These are phyloP conservation scores for Celoporthe dispersa DNA, from an alignment of 2,329 filamentous ascomycete species.

Conservation along the genomic window DNA sequence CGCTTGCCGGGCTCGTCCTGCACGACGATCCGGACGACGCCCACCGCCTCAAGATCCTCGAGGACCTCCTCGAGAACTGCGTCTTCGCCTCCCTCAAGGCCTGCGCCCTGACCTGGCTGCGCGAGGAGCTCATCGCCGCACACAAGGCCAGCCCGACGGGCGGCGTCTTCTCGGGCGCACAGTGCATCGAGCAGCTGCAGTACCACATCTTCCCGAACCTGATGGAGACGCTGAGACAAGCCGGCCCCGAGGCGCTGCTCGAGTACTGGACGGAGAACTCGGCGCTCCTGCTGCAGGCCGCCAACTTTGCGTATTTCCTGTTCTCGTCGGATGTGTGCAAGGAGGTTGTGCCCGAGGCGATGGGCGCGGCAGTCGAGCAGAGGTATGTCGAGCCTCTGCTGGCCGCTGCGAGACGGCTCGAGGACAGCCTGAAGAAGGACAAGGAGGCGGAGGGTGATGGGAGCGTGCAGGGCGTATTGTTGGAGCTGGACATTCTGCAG, in stretches of 20 bases:
- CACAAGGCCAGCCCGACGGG: constrained; percentile 31
- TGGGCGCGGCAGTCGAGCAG: constrained; percentile 61
- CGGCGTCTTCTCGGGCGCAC: constrained; percentile 53
- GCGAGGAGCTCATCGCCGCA: constrained; percentile 63
- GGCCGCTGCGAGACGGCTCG: constrained; percentile 45
- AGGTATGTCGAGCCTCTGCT: constrained; percentile 61
- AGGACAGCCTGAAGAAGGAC: constrained; percentile 22
- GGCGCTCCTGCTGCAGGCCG: constrained; percentile 61
- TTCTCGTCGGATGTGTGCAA: constrained; percentile 50
- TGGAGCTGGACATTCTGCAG: constrained; percentile 29
- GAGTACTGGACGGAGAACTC: constrained; percentile 58
- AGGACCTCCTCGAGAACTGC: constrained; percentile 69
- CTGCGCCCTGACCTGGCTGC: constrained; percentile 65
- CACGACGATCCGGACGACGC: constrained; percentile 64
- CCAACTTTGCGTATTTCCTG: constrained; percentile 65
- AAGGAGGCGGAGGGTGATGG: constrained; percentile 15
- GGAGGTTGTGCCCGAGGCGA: constrained; percentile 57
- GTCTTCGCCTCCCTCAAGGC: constrained; percentile 66
- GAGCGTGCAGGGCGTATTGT: constrained; percentile 20
- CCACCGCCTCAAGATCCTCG: constrained; percentile 63
- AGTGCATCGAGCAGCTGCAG: constrained; percentile 63
- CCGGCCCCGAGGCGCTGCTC: constrained; percentile 44
- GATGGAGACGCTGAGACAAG: constrained; percentile 44
- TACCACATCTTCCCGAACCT: constrained; percentile 65
- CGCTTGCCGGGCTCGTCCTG: constrained; percentile 57